Evolutionary conservation across 225 moss, liverwort and hornwort genomes (phyloP).

Genomic region (Polytrichum formosum): DNA sequence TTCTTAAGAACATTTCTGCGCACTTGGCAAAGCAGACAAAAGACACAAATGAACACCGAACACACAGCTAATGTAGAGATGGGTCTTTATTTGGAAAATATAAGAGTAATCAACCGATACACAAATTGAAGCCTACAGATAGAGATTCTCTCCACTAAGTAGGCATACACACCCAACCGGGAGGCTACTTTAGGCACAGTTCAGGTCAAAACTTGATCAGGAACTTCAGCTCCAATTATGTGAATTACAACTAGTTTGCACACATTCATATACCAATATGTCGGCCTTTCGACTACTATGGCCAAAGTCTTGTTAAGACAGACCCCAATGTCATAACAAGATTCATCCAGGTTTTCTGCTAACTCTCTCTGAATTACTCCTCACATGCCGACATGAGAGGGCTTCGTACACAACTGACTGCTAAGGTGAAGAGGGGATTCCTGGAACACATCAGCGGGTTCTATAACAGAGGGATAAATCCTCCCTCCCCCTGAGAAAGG

Average conservation of each 20-base stretch:
- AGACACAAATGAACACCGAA: no score
- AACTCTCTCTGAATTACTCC: slow-evolving; percentile 7
- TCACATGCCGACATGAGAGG: slow-evolving; percentile 15
- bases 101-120: slow-evolving; percentile 14
- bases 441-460: slow-evolving; percentile 9
- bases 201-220: slow-evolving; percentile 22
- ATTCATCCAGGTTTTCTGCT: slow-evolving; percentile 13
- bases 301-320: slow-evolving; percentile 14
- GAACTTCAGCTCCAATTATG: slow-evolving; percentile 4
- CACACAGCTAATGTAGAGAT: slow-evolving; percentile 26
- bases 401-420: slow-evolving; percentile 14
- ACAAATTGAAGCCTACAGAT: slow-evolving; percentile 9
- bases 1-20: no score
- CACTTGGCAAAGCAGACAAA: no score
- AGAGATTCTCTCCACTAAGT: slow-evolving; percentile 11
- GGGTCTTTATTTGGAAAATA: slow-evolving; percentile 22
- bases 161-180: slow-evolving; percentile 11
- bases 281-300: slow-evolving; percentile 13
- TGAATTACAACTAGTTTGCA: slow-evolving; percentile 16
- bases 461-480: slow-evolving; percentile 27
- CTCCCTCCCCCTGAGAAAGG: slow-evolving; percentile 18
- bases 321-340: slow-evolving; percentile 12
- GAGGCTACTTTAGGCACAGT: not conserved
- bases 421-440: slow-evolving; percentile 11
- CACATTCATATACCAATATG: slow-evolving; percentile 20